A percentile compares a stretch with the other conserved stretches of the same genome.
These are phyloP conservation scores for Amniculicola lignicola DNA, from an alignment of 495 filamentous ascomycete species.

Conservation along the genomic window DNA sequence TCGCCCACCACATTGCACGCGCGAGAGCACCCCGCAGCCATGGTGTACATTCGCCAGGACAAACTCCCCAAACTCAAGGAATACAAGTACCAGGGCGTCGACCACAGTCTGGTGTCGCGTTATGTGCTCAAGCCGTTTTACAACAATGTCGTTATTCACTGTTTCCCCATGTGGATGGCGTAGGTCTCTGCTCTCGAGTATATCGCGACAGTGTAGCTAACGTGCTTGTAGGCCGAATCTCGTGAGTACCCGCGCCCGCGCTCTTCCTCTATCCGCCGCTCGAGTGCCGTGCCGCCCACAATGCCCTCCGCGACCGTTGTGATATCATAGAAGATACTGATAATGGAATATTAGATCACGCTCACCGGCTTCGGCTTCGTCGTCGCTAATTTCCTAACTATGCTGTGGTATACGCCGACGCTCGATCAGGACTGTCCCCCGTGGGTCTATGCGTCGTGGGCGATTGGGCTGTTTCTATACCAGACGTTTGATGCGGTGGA, in stretches of 20 bases:
- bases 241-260: constrained; percentile 39
- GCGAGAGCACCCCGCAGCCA: constrained; percentile 38
- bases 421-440: constrained; percentile 87
- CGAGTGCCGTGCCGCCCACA: not conserved
- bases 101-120: constrained; percentile 81
- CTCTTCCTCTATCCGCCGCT: not conserved
- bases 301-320: not conserved
- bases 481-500: constrained; percentile 98
- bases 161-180: constrained; percentile 95
- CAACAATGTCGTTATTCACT: constrained; percentile 86
- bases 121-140: constrained; percentile 98
- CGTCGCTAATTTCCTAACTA: constrained; percentile 82
- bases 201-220: constrained; percentile 23
- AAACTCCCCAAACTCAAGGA: constrained; percentile 74
- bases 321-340: not conserved
- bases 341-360: constrained; percentile 61
- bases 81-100: constrained; percentile 90
- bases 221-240: constrained; percentile 54
- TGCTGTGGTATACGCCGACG: constrained; percentile 94
- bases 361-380: constrained; percentile 89
- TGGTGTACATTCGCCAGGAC: constrained; percentile 90
- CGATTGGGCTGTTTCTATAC: constrained; percentile 86
- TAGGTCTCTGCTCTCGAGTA: constrained; percentile 44
- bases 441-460: constrained; percentile 94
- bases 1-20: too few relatives aligned